Evolutionary conservation across 1,284 basidiomycete species (phyloP).

Genomic region (Apiotrichum siamense): DNA sequence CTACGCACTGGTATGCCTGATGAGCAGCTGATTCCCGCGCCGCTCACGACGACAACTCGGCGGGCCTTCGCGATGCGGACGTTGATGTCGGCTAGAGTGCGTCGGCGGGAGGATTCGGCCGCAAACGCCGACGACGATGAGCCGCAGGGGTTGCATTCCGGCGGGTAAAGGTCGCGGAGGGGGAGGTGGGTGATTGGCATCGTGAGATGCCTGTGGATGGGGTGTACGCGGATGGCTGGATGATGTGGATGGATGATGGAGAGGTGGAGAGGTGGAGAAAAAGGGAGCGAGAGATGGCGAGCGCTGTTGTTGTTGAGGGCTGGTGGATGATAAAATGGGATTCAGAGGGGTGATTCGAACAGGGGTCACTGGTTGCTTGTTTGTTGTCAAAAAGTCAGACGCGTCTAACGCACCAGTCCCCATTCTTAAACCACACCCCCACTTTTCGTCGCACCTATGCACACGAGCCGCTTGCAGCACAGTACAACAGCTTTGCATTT

Average conservation of each 20-base stretch:
- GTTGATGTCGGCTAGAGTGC: conserved; percentile 60
- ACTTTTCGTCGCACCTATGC: not conserved
- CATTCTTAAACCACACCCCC: not conserved
- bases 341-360: not conserved
- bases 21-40: conserved; percentile 87
- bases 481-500: no score
- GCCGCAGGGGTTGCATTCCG: no score
- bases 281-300: not conserved
- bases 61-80: conserved; percentile 71
- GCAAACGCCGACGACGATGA: no score
- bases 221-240: not conserved
- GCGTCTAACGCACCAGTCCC: not conserved
- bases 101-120: conserved; percentile 23
- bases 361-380: not conserved
- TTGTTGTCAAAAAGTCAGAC: conserved; percentile 1
- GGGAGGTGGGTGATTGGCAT: conserved; percentile 34
- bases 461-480: no score
- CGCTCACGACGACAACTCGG: conserved; percentile 78
- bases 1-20: conserved; percentile 81
- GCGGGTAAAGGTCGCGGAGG: conserved; percentile 26
- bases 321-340: not conserved
- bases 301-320: not conserved
- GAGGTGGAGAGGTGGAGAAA: not conserved
- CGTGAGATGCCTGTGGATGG: not conserved
- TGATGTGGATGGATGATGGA: no score